Evolutionary conservation across 1,284 basidiomycete species (phyloP).

Genomic region (Testicularia cyperi): DNA sequence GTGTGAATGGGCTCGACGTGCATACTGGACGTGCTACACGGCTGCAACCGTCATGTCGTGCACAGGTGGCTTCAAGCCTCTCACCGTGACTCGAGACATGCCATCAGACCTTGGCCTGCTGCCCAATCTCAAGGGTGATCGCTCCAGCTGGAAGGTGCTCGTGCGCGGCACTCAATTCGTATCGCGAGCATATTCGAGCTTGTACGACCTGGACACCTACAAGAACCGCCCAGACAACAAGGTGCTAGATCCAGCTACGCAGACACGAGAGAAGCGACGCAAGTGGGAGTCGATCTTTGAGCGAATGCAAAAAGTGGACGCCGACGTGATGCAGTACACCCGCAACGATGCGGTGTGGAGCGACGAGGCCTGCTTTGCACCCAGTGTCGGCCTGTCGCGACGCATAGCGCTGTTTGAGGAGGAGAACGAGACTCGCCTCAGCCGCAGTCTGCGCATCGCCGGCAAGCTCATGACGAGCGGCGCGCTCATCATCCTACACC

Average conservation of each 20-base stretch:
- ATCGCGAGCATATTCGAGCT: slow-evolving; percentile 35
- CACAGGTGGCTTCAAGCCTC: slow-evolving; percentile 48
- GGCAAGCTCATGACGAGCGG: slow-evolving; percentile 54
- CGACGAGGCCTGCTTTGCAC: slow-evolving; percentile 32
- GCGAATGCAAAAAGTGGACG: slow-evolving; percentile 43
- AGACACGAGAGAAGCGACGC: slow-evolving; percentile 20
- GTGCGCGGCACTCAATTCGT: slow-evolving; percentile 50
- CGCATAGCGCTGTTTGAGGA: slow-evolving; percentile 29
- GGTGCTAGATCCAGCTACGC: slow-evolving; percentile 9
- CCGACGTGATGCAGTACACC: slow-evolving; percentile 45
- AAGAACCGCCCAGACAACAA: slow-evolving; percentile 28
- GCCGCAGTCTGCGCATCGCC: slow-evolving; percentile 34
- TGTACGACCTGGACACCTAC: slow-evolving; percentile 46
- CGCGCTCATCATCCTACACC: slow-evolving; percentile 46
- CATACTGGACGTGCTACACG: slow-evolving; percentile 44
- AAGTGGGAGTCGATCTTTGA: slow-evolving; percentile 43
- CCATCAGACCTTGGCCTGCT: slow-evolving; percentile 42
- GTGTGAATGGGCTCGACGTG: slow-evolving; percentile 49
- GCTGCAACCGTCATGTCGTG: slow-evolving; percentile 47
- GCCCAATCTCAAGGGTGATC: slow-evolving; percentile 34
- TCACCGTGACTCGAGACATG: slow-evolving; percentile 29
- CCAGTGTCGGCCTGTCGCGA: slow-evolving; percentile 23
- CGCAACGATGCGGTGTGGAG: slow-evolving; percentile 42
- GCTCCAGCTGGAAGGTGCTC: slow-evolving; percentile 43
- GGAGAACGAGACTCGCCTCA: slow-evolving; percentile 36